phyloP scores from a whole-genome alignment of 176 grass and related monocot species.

The Juncus effusus region DNA sequence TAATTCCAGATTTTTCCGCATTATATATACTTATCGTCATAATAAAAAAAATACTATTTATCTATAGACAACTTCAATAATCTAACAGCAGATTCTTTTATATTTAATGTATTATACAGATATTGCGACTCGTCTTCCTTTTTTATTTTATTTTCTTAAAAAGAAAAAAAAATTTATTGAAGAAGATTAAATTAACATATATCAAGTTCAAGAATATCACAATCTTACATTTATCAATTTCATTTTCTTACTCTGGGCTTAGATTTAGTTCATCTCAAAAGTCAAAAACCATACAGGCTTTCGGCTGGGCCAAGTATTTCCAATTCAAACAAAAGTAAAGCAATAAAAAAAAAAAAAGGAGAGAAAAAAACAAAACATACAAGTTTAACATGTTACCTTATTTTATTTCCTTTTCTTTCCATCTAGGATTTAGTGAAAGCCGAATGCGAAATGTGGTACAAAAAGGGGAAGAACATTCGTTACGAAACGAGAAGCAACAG shows the following conservation, averaged over 20 bases:
- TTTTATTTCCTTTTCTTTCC: not conserved
- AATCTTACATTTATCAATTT: not conserved
- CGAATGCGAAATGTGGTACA: conserved; percentile 35
- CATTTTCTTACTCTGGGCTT: not conserved
- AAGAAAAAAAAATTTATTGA: too few species aligned
- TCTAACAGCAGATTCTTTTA: too few species aligned
- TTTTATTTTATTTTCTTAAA: too few species aligned
- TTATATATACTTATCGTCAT: too few species aligned
- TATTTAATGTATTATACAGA: too few species aligned
- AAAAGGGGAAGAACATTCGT: conserved; percentile 31
- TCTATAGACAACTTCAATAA: too few species aligned
- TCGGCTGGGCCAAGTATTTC: not conserved
- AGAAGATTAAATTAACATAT: too few species aligned
- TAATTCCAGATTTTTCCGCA: too few species aligned
- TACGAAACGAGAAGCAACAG: conserved; percentile 41
- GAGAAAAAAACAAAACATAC: not conserved
- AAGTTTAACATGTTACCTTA: not conserved
- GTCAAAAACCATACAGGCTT: not conserved
- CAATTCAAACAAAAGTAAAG: not conserved
- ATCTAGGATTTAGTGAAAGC: conserved; percentile 30
- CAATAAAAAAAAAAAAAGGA: not conserved
- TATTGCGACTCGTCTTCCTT: too few species aligned
- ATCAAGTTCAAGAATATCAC: too few species aligned
- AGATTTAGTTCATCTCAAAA: not conserved
- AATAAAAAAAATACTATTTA: too few species aligned